Base-by-base conservation (phyloP, 441 rosid species). In the Corymbia calophylla region DNA sequence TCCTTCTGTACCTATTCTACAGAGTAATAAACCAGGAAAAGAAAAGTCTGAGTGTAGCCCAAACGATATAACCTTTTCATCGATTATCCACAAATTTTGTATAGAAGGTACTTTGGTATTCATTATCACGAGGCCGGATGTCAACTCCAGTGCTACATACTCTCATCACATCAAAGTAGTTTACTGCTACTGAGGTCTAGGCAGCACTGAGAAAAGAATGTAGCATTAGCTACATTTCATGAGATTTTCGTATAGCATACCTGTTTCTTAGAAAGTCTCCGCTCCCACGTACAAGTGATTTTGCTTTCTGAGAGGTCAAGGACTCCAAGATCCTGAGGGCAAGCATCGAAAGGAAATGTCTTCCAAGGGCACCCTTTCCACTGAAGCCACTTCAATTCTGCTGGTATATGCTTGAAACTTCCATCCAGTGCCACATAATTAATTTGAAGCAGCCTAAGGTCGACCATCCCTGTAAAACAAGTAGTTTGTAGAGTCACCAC, bases 231-330 rank as follows among this genome's bases (percentile, higher is more conserved):
- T 31, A 53, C 29, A 86, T 2, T 27, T 35, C 21, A 5, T 5
- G 48, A 70, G 4, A 3, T 70, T 35, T 70, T 70, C 4, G 17
- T 14, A 39, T 87, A 44, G 56, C 70, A 4, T 92, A 96, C 99
- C 92, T 66, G 81, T 58, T 91, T 92, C 27, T n/a, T 48, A 2
- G 14, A 70, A 70, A 18, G 81, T 70, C 81, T 32, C 35, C 2
- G 8, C 85, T 87, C 87, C 88, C 80, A 91, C 94, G 93, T 56
- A 93, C 12, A 48, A 23, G 53, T 92, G 86, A 95, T 92, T 44
- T 89, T 66, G 94, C 99, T 95, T 29, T 92, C 92, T 17, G 96
- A 94, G 91, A 97, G 96, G 91, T 96, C 95, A 89, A 96, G 96
- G 88, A 96, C 94, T 68, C 95, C 94, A 73, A 96, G 95, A 87